Percentiles rank a stretch among this genome's conserved stretches.
Evolutionary conservation across 169 alveolate species (phyloP).

Genomic region (Plasmodium falciparum): DNA sequence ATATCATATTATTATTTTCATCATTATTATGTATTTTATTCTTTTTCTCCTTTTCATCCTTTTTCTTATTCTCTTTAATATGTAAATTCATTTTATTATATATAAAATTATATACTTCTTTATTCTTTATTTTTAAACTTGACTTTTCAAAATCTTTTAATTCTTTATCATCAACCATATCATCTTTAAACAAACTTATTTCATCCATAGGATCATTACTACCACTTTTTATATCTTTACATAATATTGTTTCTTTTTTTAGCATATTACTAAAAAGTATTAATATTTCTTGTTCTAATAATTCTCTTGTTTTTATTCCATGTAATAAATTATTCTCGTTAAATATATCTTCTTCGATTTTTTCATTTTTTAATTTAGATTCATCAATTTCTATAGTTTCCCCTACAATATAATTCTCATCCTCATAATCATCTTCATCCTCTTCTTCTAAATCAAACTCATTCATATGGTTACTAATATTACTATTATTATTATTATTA

Average conservation of each 20-base stretch:
- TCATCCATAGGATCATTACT: background rate
- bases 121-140: constrained; percentile 38
- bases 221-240: constrained; percentile 25
- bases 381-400: constrained; percentile 1
- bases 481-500: no score
- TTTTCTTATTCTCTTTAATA: constrained; percentile 2
- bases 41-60: background rate
- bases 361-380: background rate
- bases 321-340: constrained; percentile 42
- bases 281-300: constrained; percentile 45
- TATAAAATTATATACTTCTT: constrained; percentile 36
- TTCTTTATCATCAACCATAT: constrained; percentile 2
- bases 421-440: constrained; percentile 11
- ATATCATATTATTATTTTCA: background rate
- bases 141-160: constrained; percentile 1
- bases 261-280: constrained; percentile 55
- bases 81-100: constrained; percentile 31
- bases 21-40: background rate
- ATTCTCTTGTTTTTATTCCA: constrained; percentile 52
- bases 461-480: no score
- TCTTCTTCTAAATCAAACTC: constrained; percentile 4
- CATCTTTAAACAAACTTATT: background rate
- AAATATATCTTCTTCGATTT: constrained; percentile 43
- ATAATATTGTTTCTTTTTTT: constrained; percentile 39
- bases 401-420: constrained; percentile 16